A percentile compares a stretch with the other conserved stretches of the same genome.
phyloP scores from a whole-genome alignment of 495 filamentous ascomycete genomes.

The Hypoxylon perforatum region DNA sequence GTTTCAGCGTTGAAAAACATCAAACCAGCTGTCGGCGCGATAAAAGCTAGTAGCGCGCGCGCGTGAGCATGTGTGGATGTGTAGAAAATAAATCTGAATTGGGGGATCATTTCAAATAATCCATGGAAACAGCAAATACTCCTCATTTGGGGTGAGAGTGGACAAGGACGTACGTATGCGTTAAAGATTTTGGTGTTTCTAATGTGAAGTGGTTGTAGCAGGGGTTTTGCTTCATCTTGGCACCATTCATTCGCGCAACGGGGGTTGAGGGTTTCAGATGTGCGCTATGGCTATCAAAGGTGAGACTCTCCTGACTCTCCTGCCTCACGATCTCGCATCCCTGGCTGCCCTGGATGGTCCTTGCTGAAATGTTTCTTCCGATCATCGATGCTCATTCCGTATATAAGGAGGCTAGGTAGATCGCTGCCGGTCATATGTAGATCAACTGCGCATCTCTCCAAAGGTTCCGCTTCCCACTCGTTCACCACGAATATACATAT shows the following conservation, averaged over 20 bases:
- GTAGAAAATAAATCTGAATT: background rate
- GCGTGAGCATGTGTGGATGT: too few species aligned
- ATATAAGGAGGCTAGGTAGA: conserved; percentile 31
- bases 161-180: background rate
- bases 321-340: conserved; percentile 37
- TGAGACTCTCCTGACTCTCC: conserved; percentile 37
- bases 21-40: conserved; percentile 17
- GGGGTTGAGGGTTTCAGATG: conserved; percentile 32
- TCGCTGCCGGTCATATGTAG: conserved; percentile 30
- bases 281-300: conserved; percentile 20
- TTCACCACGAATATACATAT: conserved; percentile 23
- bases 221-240: conserved; percentile 30
- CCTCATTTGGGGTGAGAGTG: conserved; percentile 1
- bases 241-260: conserved; percentile 18
- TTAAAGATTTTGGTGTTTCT: conserved; percentile 1
- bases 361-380: conserved; percentile 20
- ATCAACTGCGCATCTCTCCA: conserved; percentile 27
- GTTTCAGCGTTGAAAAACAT: conserved; percentile 39
- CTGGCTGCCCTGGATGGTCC: background rate
- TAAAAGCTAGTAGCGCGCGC: background rate
- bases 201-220: conserved; percentile 9
- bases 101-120: conserved; percentile 6
- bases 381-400: conserved; percentile 10
- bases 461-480: conserved; percentile 28
- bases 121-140: conserved; percentile 15